Evolutionary conservation across 805 yeast genomes (phyloP).

Genomic region (Candida pseudoglaebosa): DNA sequence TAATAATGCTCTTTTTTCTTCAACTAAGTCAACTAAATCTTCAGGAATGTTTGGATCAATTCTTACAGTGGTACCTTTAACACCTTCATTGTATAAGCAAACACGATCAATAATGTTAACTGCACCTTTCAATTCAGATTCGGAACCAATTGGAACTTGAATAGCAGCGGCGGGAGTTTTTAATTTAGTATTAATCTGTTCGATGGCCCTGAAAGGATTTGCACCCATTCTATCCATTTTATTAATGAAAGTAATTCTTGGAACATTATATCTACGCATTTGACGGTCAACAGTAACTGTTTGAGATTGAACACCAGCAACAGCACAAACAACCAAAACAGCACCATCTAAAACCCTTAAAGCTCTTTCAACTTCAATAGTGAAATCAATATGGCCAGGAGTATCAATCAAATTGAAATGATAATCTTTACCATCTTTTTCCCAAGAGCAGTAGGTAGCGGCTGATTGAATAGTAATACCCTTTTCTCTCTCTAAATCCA

Average conservation of each 20-base stretch:
- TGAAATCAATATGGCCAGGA: conserved; percentile 98
- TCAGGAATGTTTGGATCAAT: conserved; percentile 64
- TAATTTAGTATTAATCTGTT: conserved; percentile 81
- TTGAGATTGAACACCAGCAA: conserved; percentile 96
- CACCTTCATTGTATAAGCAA: conserved; percentile 84
- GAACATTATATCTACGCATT: conserved; percentile 97
- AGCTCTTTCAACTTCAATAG: conserved; percentile 99
- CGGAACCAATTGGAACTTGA: conserved; percentile 97
- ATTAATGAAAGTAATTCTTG: conserved; percentile 92
- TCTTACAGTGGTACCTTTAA: conserved; percentile 80
- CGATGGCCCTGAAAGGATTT: conserved; percentile 92
- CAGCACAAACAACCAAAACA: conserved; percentile 97
- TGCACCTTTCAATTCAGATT: conserved; percentile 77
- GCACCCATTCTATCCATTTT: conserved; percentile 99
- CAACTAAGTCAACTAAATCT: conserved; percentile 75
- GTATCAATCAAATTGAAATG: conserved; percentile 96
- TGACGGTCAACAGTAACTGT: conserved; percentile 98
- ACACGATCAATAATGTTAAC: conserved; percentile 88
- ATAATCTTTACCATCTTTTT: conserved; percentile 60
- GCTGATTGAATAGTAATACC: conserved; percentile 99
- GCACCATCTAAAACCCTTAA: conserved; percentile 97
- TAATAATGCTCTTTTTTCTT: conserved; percentile 80
- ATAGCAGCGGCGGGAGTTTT: conserved; percentile 95
- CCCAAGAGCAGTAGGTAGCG: conserved; percentile 98
- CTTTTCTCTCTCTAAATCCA: conserved; percentile 97